Base-by-base conservation (phyloP, 2,329 filamentous ascomycete genomes). In the Raffaelea arxii region DNA sequence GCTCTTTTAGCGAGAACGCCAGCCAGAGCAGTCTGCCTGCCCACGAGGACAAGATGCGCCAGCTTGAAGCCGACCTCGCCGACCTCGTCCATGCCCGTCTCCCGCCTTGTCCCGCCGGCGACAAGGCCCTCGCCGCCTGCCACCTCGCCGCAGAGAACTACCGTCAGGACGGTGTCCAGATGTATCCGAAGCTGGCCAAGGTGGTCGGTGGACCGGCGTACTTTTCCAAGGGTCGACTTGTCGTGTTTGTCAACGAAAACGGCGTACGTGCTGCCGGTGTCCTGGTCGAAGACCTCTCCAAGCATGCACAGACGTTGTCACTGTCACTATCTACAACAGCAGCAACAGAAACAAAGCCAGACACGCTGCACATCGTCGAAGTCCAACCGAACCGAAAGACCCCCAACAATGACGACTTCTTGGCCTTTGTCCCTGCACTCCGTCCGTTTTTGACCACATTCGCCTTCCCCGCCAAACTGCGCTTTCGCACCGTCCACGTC, bases 1-100 rank as follows among this genome's bases (percentile, higher is more conserved):
- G 92, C 54, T 96, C 90, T 63, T 98, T 98, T 71, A 96, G 91
- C 44, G 92, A 98, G 64, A 92, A 98, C 65, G 91, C 91, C 22
- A 97, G 91, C 0, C 92, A 98, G 60, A 90, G 94, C 51, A 68
- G 97, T 12, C 71, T 97, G 1, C 92, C 92, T 0, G 90, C 97
- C 63, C 91, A 97, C 57, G 90, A 98, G 65, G 94, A 94, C 64
- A 85, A 89, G 48, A 88, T 98, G 51, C 89, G 91, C 61, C 56
- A 95, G 3, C 94, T 90, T 0, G 90, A 98, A 62, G 90, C 87
- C 4, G 91, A 94, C 66, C 67, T 98, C 47, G 88, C 82, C 46
- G 94, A 91, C 66, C 46, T 41, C 6, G 14, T 51, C 3, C 79
- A 97, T 59, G 94, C 91, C 64, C 77, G 91, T 12, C 87, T 95